These are phyloP conservation scores for Naganishia cerealis DNA, from an alignment of 1,284 basidiomycete genomes.

Conservation along the genomic window DNA sequence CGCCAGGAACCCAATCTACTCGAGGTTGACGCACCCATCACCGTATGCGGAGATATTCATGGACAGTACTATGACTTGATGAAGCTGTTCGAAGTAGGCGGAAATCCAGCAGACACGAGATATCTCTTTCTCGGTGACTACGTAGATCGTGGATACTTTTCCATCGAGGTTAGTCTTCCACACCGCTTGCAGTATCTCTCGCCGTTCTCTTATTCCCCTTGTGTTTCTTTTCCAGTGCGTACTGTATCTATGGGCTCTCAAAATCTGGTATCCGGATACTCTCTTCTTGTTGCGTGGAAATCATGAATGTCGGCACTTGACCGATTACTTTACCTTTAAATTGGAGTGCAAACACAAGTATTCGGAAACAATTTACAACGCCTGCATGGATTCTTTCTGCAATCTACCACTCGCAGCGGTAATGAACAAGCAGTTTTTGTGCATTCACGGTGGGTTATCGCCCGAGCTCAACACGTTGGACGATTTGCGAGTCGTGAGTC, in stretches of 20 bases:
- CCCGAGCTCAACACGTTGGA: constrained; percentile 88
- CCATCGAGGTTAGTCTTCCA: constrained; percentile 70
- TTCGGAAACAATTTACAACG: constrained; percentile 83
- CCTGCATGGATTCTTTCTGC: constrained; percentile 91
- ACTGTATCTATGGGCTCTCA: constrained; percentile 84
- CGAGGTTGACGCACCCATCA: constrained; percentile 89
- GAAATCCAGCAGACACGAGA: constrained; percentile 81
- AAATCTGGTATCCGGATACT: constrained; percentile 89
- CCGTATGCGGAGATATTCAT: constrained; percentile 94
- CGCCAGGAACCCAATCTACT: constrained; percentile 82
- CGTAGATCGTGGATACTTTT: constrained; percentile 94
- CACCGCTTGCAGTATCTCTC: background rate
- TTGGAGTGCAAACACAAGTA: constrained; percentile 95
- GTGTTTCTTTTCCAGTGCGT: constrained; percentile 65
- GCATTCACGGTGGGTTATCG: constrained; percentile 88
- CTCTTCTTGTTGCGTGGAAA: constrained; percentile 91
- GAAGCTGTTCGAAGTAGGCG: constrained; percentile 97
- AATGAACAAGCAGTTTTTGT: constrained; percentile 97
- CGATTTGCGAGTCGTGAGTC: constrained; percentile 72
- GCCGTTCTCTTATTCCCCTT: constrained; percentile 17
- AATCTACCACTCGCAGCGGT: constrained; percentile 84
- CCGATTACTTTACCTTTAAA: constrained; percentile 97
- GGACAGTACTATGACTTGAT: constrained; percentile 99
- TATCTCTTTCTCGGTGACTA: constrained; percentile 98
- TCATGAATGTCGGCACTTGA: constrained; percentile 94